These are phyloP conservation scores for Parmelia sp. DNA, from an alignment of 495 filamentous ascomycete genomes.

Conservation along the genomic window DNA sequence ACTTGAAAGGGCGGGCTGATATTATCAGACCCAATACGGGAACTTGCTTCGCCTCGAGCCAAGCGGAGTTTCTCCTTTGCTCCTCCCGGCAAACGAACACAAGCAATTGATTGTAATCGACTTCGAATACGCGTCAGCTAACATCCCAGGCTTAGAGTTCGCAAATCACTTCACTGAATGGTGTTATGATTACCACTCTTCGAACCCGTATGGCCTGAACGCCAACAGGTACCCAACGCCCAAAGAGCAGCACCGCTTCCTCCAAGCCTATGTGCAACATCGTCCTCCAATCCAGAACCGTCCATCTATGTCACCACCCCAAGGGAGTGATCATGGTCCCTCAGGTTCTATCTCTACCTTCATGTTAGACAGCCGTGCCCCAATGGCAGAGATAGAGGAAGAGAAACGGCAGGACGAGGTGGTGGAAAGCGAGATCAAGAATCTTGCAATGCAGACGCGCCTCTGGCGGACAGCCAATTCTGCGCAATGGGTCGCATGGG, in stretches of 20 bases:
- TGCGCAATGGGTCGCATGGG: conserved; percentile 93
- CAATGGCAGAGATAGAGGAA: conserved; percentile 47
- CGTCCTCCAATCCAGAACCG: conserved; percentile 50
- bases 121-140: conserved; percentile 95
- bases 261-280: conserved; percentile 82
- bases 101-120: conserved; percentile 96
- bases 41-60: conserved; percentile 92
- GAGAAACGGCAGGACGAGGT: conserved; percentile 54
- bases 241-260: conserved; percentile 76
- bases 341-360: conserved; percentile 50
- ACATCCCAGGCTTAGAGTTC: conserved; percentile 81
- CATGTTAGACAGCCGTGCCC: conserved; percentile 62
- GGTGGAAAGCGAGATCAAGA: conserved; percentile 56
- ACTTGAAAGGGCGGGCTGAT: conserved; percentile 20
- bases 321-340: conserved; percentile 39
- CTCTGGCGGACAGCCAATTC: conserved; percentile 83
- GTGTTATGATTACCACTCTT: conserved; percentile 94
- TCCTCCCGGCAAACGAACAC: conserved; percentile 83
- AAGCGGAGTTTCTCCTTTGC: conserved; percentile 74
- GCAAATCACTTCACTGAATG: conserved; percentile 98
- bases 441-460: conserved; percentile 66
- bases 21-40: conserved; percentile 83
- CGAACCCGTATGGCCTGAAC: conserved; percentile 58
- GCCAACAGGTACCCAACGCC: conserved; percentile 64
- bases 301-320: conserved; percentile 48